Conservation (phyloP, 257 asterid genomes). For the Solanum sitiens region DNA sequence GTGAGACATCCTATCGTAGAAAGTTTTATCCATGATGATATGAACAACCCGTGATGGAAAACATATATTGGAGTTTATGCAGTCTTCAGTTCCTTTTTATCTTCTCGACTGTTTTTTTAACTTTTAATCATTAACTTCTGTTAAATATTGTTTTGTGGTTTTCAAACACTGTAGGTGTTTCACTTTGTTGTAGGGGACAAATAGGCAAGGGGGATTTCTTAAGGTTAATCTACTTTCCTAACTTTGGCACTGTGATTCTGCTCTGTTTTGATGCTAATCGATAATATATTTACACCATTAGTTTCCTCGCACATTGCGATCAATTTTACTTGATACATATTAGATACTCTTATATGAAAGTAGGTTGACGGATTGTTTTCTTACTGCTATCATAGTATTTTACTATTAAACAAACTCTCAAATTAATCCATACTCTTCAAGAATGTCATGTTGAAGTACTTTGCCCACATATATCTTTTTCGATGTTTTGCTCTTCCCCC, state of each 20-base stretch:
- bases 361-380: no score
- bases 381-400: no score
- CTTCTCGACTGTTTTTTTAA: background rate
- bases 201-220: conserved; percentile 91
- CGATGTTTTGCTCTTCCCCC: conserved; percentile 71
- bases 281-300: background rate
- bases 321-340: no score
- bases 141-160: background rate
- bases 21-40: no score
- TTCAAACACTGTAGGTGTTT: conserved; percentile 46
- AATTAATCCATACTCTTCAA: conserved; percentile 62
- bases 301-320: no score
- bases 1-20: no score
- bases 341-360: no score
- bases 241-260: background rate
- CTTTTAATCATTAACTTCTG: conserved; percentile 1
- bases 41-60: no score
- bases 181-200: conserved; percentile 93
- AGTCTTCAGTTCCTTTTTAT: background rate
- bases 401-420: no score
- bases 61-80: no score
- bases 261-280: background rate
- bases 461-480: conserved; percentile 70
- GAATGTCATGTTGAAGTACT: conserved; percentile 52
- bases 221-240: conserved; percentile 37